These are phyloP conservation scores for Radiomyces spectabilis DNA, from an alignment of 192 early-diverging fungal species.

Conservation along the genomic window DNA sequence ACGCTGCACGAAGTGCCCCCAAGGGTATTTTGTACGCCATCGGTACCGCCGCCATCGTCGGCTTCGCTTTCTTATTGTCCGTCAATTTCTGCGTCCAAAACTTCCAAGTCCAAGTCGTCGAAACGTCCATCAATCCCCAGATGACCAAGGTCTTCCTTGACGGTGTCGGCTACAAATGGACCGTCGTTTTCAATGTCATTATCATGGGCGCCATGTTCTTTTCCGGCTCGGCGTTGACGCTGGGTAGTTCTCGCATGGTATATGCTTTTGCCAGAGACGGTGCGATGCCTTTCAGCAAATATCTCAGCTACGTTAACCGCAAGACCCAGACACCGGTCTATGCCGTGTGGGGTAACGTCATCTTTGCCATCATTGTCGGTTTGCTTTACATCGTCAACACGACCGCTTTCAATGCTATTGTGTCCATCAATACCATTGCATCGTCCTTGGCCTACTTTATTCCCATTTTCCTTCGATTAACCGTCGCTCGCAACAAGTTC, in stretches of 20 bases:
- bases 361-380: slow-evolving; percentile 35
- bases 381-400: slow-evolving; percentile 35
- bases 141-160: slow-evolving; percentile 38
- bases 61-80: slow-evolving; percentile 37
- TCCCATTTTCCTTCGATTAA: slow-evolving; percentile 37
- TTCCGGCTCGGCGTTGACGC: slow-evolving; percentile 35
- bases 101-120: slow-evolving; percentile 31
- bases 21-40: slow-evolving; percentile 39
- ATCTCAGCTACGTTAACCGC: slow-evolving; percentile 27
- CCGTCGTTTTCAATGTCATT: slow-evolving; percentile 34
- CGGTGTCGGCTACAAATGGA: slow-evolving; percentile 32
- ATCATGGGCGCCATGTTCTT: slow-evolving; percentile 43
- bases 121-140: slow-evolving; percentile 16
- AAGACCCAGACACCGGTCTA: slow-evolving; percentile 30
- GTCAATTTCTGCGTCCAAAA: slow-evolving; percentile 39
- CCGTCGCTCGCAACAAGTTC: slow-evolving; percentile 32
- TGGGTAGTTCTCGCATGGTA: slow-evolving; percentile 44
- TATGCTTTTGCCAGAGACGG: slow-evolving; percentile 45
- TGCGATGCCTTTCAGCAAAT: slow-evolving; percentile 31
- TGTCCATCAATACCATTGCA: slow-evolving; percentile 48
- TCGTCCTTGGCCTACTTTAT: slow-evolving; percentile 40
- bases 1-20: slow-evolving; percentile 32
- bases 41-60: slow-evolving; percentile 24
- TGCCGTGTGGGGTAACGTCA: slow-evolving; percentile 40
- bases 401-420: slow-evolving; percentile 38